Conservation (phyloP, 202 grass and related monocot genomes). For the Elaeis oleifera region DNA sequence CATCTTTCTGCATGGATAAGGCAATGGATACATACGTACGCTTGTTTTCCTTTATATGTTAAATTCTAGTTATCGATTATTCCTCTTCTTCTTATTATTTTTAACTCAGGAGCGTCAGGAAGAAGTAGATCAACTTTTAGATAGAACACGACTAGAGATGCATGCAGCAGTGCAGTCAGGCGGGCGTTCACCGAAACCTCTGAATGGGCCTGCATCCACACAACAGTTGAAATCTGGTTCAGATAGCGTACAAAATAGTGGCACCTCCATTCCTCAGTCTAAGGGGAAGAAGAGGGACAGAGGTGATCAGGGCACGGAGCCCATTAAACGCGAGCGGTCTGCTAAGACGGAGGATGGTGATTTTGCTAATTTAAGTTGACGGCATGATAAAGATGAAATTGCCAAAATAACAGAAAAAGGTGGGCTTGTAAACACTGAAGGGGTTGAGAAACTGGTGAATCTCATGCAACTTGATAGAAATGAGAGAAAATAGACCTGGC, state of each 20-base stretch:
- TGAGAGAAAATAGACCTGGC: slow-evolving; percentile 8
- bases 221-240: slow-evolving; percentile 1
- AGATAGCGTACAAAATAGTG: background rate
- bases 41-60: too few relatives aligned
- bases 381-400: background rate
- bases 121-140: slow-evolving; percentile 2
- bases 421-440: background rate
- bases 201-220: background rate
- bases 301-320: background rate
- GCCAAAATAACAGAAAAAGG: slow-evolving; percentile 6
- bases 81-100: too few relatives aligned
- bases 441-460: slow-evolving; percentile 7
- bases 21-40: too few relatives aligned
- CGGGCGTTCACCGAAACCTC: slow-evolving; percentile 4
- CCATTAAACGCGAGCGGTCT: background rate
- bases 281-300: slow-evolving; percentile 8
- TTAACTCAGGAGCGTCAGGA: slow-evolving; percentile 4
- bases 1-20: too few relatives aligned
- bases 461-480: slow-evolving; percentile 2
- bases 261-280: background rate
- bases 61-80: too few relatives aligned
- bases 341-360: background rate
- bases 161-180: slow-evolving; percentile 5
- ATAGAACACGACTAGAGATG: slow-evolving; percentile 5
- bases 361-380: background rate